Conservation (phyloP, 1,284 basidiomycete genomes). For the Ustilago loliicola region DNA sequence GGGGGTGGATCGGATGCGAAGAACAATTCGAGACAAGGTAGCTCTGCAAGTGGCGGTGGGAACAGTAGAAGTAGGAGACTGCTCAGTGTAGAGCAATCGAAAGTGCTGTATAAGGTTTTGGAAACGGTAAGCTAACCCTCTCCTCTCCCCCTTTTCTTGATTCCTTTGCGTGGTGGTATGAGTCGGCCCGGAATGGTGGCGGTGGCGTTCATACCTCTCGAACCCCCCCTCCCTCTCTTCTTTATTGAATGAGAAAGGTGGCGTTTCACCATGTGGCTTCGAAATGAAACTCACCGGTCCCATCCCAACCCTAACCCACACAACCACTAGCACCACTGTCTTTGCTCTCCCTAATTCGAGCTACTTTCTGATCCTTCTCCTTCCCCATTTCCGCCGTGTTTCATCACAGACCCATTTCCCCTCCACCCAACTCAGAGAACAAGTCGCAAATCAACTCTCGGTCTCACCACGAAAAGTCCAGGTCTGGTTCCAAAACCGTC, state of each 20-base stretch:
- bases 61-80: conserved; percentile 41
- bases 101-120: conserved; percentile 56
- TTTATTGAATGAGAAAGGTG: too few species aligned
- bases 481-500: conserved; percentile 50
- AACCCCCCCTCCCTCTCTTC: background rate
- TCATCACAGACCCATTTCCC: conserved; percentile 60
- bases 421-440: conserved; percentile 56
- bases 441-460: conserved; percentile 49
- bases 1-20: conserved; percentile 5
- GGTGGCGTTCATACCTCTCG: background rate
- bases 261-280: too few species aligned
- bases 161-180: too few species aligned
- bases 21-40: background rate
- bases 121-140: conserved; percentile 40
- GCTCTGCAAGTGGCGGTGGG: background rate
- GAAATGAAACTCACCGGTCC: too few species aligned
- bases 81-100: conserved; percentile 54
- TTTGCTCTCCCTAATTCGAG: too few species aligned
- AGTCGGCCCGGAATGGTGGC: too few species aligned
- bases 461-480: conserved; percentile 62
- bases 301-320: too few species aligned
- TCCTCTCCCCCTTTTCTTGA: background rate
- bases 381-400: too few species aligned
- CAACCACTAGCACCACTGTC: too few species aligned
- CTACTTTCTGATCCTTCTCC: too few species aligned